phyloP scores from a whole-genome alignment of 2,329 filamentous ascomycete species.

The Arthroderma sp. region DNA sequence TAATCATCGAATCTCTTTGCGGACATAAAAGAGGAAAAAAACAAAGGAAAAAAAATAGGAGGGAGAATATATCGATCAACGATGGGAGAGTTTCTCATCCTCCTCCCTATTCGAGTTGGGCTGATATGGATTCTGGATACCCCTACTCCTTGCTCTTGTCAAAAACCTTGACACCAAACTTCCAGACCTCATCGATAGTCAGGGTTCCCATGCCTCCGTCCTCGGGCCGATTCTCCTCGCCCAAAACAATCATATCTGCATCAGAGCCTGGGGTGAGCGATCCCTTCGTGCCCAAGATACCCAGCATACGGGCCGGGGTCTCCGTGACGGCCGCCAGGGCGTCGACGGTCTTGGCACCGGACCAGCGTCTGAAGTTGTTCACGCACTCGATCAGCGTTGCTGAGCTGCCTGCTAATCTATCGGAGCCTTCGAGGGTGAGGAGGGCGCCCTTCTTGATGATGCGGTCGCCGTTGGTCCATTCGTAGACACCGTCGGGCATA shows the following conservation, averaged over 20 bases:
- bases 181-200: constrained; percentile 32
- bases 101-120: too few species aligned
- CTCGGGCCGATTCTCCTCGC: constrained; percentile 18
- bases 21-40: neutral
- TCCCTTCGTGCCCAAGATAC: constrained; percentile 27
- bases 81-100: neutral
- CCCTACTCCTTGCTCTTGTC: constrained; percentile 20
- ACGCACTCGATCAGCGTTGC: constrained; percentile 32
- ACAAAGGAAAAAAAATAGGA: neutral
- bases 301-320: constrained; percentile 27
- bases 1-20: neutral
- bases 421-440: constrained; percentile 63
- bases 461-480: constrained; percentile 63
- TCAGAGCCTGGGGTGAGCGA: constrained; percentile 27
- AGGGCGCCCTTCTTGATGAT: constrained; percentile 51
- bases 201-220: constrained; percentile 19
- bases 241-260: constrained; percentile 29
- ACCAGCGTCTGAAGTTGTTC: constrained; percentile 32
- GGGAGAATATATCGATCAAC: neutral
- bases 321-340: constrained; percentile 28
- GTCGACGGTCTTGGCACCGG: constrained; percentile 25
- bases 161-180: constrained; percentile 28
- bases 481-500: constrained; percentile 68
- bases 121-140: neutral
- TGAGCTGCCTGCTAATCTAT: constrained; percentile 60